A percentile compares a stretch with the other conserved stretches of the same genome.
Evolutionary conservation across 805 yeast species (phyloP).

Genomic region (Suhomyces faveliae): DNA sequence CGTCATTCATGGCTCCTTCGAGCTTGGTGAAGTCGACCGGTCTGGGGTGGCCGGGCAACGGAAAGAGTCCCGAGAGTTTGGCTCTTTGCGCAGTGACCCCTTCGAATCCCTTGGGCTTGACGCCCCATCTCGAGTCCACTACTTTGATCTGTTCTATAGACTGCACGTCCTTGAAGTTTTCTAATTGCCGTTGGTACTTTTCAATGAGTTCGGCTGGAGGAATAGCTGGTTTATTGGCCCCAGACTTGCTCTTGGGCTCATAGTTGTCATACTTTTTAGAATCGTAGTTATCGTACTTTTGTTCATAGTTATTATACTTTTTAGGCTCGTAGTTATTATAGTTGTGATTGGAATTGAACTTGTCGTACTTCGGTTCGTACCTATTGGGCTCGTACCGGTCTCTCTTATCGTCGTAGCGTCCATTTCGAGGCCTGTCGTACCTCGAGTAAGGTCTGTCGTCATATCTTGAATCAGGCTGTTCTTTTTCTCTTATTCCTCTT

Average conservation of each 20-base stretch:
- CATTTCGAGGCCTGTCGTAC: not conserved
- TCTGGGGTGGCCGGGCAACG: conserved; percentile 64
- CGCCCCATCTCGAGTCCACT: conserved; percentile 63
- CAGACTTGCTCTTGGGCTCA: not conserved
- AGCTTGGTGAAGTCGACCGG: conserved; percentile 43
- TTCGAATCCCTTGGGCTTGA: conserved; percentile 70
- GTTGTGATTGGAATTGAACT: not conserved
- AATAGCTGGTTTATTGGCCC: conserved; percentile 13
- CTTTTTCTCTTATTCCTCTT: not conserved
- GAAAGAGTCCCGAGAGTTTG: conserved; percentile 75
- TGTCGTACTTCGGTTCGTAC: not conserved
- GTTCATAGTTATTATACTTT: not conserved
- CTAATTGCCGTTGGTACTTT: conserved; percentile 24
- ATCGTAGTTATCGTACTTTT: not conserved
- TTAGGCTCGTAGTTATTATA: not conserved
- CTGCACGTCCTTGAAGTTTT: conserved; percentile 36
- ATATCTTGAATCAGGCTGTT: not conserved
- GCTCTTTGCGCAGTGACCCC: conserved; percentile 73
- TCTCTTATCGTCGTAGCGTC: not conserved
- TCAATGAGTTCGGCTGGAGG: conserved; percentile 21
- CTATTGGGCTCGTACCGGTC: not conserved
- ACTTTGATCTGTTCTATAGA: conserved; percentile 54
- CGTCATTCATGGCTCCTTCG: conserved; percentile 38
- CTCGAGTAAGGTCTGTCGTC: not conserved
- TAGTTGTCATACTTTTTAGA: not conserved